phyloP scores from a whole-genome alignment of 2,329 filamentous ascomycete genomes.

The Aspergillus sp. region DNA sequence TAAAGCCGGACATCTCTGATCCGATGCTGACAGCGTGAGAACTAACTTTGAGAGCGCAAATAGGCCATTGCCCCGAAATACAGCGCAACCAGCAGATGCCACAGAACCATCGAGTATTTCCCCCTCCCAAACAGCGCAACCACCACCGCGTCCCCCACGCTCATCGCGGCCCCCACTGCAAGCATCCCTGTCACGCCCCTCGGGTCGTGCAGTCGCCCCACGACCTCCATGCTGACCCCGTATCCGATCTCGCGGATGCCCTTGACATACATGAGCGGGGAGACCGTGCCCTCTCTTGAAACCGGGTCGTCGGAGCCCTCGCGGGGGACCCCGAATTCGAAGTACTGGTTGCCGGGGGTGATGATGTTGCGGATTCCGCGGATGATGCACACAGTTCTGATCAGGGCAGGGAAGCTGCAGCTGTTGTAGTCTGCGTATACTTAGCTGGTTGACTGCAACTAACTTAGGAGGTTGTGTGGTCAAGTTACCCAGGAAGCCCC shows the following conservation, averaged over 20 bases:
- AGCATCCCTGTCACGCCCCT: background rate
- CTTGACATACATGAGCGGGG: background rate
- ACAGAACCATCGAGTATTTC: background rate
- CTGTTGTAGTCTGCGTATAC: background rate
- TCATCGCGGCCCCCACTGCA: background rate
- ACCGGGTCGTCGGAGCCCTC: background rate
- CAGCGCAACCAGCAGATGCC: background rate
- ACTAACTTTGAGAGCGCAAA: background rate
- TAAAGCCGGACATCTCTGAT: background rate
- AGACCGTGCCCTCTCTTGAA: background rate
- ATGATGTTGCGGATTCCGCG: background rate
- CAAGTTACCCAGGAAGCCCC: background rate
- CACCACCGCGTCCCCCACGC: background rate
- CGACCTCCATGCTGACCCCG: background rate
- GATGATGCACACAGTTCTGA: background rate
- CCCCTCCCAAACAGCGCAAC: background rate
- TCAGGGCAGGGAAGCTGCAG: background rate
- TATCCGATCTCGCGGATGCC: background rate
- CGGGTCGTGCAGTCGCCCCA: background rate
- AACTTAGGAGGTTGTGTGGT: too few species aligned
- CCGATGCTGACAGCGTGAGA: background rate
- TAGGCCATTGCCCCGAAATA: background rate
- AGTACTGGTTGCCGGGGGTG: background rate
- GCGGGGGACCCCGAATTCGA: background rate
- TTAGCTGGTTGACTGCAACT: background rate